These are phyloP conservation scores for Buddleja alternifolia DNA, from an alignment of 257 asterid genomes.

Conservation along the genomic window DNA sequence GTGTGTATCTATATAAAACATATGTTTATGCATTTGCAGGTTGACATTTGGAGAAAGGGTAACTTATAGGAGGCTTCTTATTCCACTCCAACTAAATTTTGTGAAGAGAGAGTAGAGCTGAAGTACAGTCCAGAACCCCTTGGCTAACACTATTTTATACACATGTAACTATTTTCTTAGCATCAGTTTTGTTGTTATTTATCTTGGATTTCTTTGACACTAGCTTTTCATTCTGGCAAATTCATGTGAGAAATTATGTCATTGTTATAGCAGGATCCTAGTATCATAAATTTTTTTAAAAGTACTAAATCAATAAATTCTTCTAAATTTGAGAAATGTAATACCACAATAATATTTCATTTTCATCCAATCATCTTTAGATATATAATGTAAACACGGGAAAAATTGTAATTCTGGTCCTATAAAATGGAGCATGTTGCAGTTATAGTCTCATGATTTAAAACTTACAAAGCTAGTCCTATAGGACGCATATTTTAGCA, in stretches of 20 bases:
- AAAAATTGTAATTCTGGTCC: no score
- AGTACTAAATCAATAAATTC: no score
- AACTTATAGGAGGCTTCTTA: constrained; percentile 14
- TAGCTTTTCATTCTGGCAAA: neutral
- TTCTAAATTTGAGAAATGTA: no score
- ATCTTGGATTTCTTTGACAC: constrained; percentile 13
- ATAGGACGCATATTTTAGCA: no score
- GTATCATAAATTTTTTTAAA: no score
- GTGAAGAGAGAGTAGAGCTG: constrained; percentile 38
- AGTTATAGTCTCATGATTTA: no score
- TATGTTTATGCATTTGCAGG: constrained; percentile 40
- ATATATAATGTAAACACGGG: no score
- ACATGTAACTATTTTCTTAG: constrained; percentile 40
- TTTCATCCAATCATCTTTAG: no score
- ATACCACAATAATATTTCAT: no score
- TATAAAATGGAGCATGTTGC: no score
- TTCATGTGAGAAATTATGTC: constrained; percentile 21
- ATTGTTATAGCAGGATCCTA: neutral
- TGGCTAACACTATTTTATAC: constrained; percentile 30
- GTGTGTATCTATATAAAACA: no score
- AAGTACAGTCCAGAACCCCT: constrained; percentile 23
- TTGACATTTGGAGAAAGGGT: constrained; percentile 26
- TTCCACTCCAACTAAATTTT: constrained; percentile 46
- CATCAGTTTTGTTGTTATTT: constrained; percentile 23
- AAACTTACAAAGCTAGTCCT: no score